Percentiles rank a stretch among this genome's conserved stretches.
Conservation (phyloP, 2,329 filamentous ascomycete genomes). For the Colletotrichum destructivum region DNA sequence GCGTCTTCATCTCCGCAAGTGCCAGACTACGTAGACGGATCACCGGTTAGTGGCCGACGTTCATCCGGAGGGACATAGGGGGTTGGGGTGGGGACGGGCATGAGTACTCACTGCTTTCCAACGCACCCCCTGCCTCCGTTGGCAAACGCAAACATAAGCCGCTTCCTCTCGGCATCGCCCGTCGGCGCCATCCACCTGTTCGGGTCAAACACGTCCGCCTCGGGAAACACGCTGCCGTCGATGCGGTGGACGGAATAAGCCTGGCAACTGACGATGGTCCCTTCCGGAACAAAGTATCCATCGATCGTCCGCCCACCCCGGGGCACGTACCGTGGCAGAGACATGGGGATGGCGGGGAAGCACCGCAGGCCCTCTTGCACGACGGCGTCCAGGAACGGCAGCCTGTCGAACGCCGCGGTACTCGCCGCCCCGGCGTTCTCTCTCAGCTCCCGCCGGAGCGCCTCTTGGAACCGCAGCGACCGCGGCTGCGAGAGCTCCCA, state of each 20-base stretch:
- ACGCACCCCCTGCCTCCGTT: conserved; percentile 76
- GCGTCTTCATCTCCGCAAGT: conserved; percentile 77
- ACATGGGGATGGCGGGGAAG: conserved; percentile 78
- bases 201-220: conserved; percentile 83
- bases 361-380: conserved; percentile 74
- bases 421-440: conserved; percentile 53
- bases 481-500: conserved; percentile 77
- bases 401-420: conserved; percentile 58
- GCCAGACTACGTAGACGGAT: conserved; percentile 63
- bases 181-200: conserved; percentile 85
- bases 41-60: neutral
- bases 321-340: conserved; percentile 73
- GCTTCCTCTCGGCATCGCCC: conserved; percentile 79
- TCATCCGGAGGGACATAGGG: neutral
- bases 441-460: conserved; percentile 67
- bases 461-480: conserved; percentile 65
- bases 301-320: conserved; percentile 68
- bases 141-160: conserved; percentile 76
- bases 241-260: conserved; percentile 73
- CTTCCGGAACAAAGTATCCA: conserved; percentile 66
- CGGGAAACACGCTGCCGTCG: conserved; percentile 78
- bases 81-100: neutral
- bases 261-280: conserved; percentile 73
- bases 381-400: conserved; percentile 75
- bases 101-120: conserved; percentile 73